These are phyloP conservation scores for Microsporum canis DNA, from an alignment of 2,329 filamentous ascomycete genomes.

Conservation along the genomic window DNA sequence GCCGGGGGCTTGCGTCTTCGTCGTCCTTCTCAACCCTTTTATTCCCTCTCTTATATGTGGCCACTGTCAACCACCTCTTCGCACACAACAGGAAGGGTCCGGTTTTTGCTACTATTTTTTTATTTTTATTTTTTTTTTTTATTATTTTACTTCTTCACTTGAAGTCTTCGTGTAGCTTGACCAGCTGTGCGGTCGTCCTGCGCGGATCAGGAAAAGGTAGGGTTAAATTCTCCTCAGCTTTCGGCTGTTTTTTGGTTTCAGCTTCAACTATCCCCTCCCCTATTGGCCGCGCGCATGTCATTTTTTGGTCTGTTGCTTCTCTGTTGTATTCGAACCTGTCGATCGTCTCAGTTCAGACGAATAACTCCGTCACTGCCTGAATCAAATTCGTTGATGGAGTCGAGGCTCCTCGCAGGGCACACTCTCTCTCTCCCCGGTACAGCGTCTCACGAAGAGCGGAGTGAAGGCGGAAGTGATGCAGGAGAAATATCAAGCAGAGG, in stretches of 20 bases:
- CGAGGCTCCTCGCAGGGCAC: neutral
- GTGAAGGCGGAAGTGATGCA: neutral
- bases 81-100: neutral
- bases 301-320: neutral
- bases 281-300: neutral
- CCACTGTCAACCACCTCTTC: neutral
- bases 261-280: neutral
- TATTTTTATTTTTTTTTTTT: neutral
- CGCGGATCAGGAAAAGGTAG: slow-evolving; percentile 1
- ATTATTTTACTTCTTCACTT: neutral
- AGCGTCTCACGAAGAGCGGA: neutral
- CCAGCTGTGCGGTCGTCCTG: neutral
- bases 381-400: neutral
- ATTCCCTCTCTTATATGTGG: neutral
- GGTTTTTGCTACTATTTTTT: neutral
- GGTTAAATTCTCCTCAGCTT: slow-evolving; percentile 4
- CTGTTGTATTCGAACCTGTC: slow-evolving; percentile 1
- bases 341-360: neutral
- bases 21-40: neutral
- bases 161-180: neutral
- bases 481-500: neutral
- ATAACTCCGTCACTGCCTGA: neutral
- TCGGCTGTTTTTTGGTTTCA: slow-evolving; percentile 1
- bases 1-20: neutral
- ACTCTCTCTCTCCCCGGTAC: neutral